These are phyloP conservation scores for Neocatenulostroma microsporum DNA, from an alignment of 2,329 filamentous ascomycete genomes.

Conservation along the genomic window DNA sequence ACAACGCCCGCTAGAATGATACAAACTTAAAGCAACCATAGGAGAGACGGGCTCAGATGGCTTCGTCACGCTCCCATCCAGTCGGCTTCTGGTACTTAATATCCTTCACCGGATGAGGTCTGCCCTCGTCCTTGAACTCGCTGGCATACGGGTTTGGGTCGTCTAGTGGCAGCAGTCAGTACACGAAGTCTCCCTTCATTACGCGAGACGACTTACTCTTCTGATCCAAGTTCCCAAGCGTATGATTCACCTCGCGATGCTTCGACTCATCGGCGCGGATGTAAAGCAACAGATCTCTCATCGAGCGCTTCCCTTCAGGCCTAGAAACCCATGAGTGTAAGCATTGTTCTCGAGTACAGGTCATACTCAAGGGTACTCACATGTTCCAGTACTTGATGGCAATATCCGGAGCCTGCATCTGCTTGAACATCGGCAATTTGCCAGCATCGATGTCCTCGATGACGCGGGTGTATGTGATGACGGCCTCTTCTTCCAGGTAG, in stretches of 20 bases:
- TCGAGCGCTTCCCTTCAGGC: conserved; percentile 71
- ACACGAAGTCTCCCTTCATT: not conserved
- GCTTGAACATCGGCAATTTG: conserved; percentile 72
- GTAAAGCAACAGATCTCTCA: conserved; percentile 82
- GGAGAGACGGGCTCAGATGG: conserved; percentile 50
- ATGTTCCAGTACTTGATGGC: conserved; percentile 91
- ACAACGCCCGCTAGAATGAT: conserved; percentile 11
- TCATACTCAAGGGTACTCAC: too few relatives aligned
- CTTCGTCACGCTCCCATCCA: conserved; percentile 79
- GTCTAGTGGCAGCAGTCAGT: conserved; percentile 21
- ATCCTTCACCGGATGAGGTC: conserved; percentile 62
- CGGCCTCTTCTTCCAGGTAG: conserved; percentile 94
- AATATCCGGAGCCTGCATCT: conserved; percentile 75
- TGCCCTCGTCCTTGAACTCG: conserved; percentile 62
- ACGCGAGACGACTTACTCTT: conserved; percentile 31
- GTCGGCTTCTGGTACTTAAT: conserved; percentile 56
- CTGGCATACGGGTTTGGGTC: conserved; percentile 92
- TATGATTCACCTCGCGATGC: conserved; percentile 84
- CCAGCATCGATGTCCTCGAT: conserved; percentile 81
- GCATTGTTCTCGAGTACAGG: too few relatives aligned
- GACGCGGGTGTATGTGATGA: conserved; percentile 86
- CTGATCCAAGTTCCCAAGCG: conserved; percentile 78
- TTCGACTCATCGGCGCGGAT: conserved; percentile 84
- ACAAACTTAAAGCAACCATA: not conserved
- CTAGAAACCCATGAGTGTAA: too few relatives aligned